Evolutionary conservation across 1,284 basidiomycete species (phyloP).

Genomic region (Malassezia yamatoensis): DNA sequence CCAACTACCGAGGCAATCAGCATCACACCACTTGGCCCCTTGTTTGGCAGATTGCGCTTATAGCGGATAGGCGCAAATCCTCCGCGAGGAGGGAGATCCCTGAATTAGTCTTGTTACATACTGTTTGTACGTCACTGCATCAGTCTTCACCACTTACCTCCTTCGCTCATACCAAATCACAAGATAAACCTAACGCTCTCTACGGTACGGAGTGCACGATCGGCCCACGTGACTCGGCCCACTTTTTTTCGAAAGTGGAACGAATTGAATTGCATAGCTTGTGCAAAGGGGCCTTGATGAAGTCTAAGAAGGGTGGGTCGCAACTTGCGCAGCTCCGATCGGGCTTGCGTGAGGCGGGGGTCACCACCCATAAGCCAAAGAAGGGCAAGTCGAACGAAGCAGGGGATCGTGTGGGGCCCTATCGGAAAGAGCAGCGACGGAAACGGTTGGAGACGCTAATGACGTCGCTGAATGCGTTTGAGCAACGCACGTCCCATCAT

Average conservation of each 20-base stretch:
- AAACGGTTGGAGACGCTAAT: conserved; percentile 75
- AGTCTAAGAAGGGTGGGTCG: conserved; percentile 35
- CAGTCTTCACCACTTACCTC: conserved; percentile 10
- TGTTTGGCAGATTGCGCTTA: conserved; percentile 86
- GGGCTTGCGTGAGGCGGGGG: conserved; percentile 32
- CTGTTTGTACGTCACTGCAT: conserved; percentile 17
- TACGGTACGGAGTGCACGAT: background rate
- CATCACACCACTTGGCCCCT: conserved; percentile 76
- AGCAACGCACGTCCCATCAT: conserved; percentile 52
- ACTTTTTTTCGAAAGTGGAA: conserved; percentile 3
- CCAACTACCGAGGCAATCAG: conserved; percentile 75
- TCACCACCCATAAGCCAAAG: conserved; percentile 35
- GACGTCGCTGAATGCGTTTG: conserved; percentile 80
- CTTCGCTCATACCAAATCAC: conserved; percentile 9
- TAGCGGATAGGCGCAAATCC: conserved; percentile 89
- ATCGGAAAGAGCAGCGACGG: conserved; percentile 26
- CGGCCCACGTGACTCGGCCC: conserved; percentile 9
- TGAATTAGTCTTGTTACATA: conserved; percentile 47
- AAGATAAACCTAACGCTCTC: background rate
- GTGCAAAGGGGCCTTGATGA: conserved; percentile 19
- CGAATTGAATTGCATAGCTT: too few relatives aligned
- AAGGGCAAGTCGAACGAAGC: conserved; percentile 52
- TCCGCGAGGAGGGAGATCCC: conserved; percentile 88
- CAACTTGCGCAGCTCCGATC: conserved; percentile 45
- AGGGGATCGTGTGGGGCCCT: conserved; percentile 34